Evolutionary conservation across 306 rosid species (phyloP), one percentile per base, ranked within the genome.

Genomic region (Lablab purpureus): DNA sequence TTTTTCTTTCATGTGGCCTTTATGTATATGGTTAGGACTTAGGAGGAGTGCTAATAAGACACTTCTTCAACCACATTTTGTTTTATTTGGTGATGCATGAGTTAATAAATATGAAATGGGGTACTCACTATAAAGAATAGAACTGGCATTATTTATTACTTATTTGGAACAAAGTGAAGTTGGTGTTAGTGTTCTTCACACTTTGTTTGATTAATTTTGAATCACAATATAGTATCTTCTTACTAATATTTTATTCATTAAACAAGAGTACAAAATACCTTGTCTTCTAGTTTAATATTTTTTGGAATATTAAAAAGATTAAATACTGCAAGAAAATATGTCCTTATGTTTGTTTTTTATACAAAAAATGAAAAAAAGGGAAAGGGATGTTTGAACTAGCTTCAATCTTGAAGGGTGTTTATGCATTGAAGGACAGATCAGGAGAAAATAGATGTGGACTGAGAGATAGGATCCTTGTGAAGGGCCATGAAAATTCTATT

Each of bases 301-400:
- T 28, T 60, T 14, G 17, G 21, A 60, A 28, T 28, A 28, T 60
- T 60, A 60, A 0, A 27, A 28, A 13, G 3, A 28, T 28, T 27
- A 62, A 17, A 63, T n/a, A 63, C 18, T 34, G 15, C 3, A 63
- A 32, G 43, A 32, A 63, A 17, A 15, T 63, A 30, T 17, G n/a
- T 30, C 45, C 6, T 63, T 63, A 64, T 32, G 0, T 10, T 55
- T 34, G 7, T 14, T 7, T 64, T 63, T n/a, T n/a, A n/a, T 2
- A 37, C 8, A 23, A 2, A 18, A 47, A 22, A 47, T 23, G n/a
- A 79, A 79, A 10, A 23, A 72, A 36, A 50, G 52, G n/a, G n/a
- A 80, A 80, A 71, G 36, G 12, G 78, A 50, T 72, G 67, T 32
- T 36, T 78, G 77, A 79, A 52, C 77, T 70, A 43, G 75, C 75